Base-by-base conservation (phyloP, 2,329 filamentous ascomycete genomes). In the Furcasterigmium sp. region DNA sequence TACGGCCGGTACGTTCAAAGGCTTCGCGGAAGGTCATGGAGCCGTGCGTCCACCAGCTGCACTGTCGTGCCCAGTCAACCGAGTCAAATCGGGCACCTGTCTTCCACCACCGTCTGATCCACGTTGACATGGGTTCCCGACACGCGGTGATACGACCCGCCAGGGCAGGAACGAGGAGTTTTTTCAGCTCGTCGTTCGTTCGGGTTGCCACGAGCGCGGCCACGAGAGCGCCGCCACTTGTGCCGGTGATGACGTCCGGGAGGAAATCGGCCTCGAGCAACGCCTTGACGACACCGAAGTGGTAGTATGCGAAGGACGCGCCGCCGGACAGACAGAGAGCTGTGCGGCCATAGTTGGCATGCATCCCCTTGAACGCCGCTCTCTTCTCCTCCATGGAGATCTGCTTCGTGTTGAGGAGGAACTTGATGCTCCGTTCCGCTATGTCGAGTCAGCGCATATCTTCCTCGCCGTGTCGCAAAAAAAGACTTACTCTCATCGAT, bases 81-180 rank as follows among this genome's bases (percentile, higher is more conserved):
- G 87, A 87, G 67, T 98, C 93, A 59, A 98, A 98, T 10, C 93
- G 80, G 21, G 93, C 93, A 2, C 93, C 93, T 0, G 91, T 97
- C 52, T 75, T 82, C 80, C 87, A 96, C 90, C 91, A 97, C 41
- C 93, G 80, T 38, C 74, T 78, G 38, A 85, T 56, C 91, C 93
- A 97, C 3, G 80, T 82, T 3, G 74, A 69, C 19, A 90, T 80
- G 1, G 80, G 70, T 56, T 98, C 93, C 28, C 84, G 79, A 54
- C 91, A 96, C 8, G 91, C 90, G 15, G 78, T 90, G 57, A 97
- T 95, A 35, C 83, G 82, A 53, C 82, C 68, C 1, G 93, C 85
- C n/a, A 98, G 75, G 1, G 89, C 87, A 1, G 93, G 93, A 0
- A 96, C 82, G 2, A 98, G 75, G 2, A 96, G 73, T 55, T 84